A percentile compares a stretch with the other conserved stretches of the same genome.
Evolutionary conservation across 179 eudicot genomes (phyloP).

Genomic region (Silene noctiflora): DNA sequence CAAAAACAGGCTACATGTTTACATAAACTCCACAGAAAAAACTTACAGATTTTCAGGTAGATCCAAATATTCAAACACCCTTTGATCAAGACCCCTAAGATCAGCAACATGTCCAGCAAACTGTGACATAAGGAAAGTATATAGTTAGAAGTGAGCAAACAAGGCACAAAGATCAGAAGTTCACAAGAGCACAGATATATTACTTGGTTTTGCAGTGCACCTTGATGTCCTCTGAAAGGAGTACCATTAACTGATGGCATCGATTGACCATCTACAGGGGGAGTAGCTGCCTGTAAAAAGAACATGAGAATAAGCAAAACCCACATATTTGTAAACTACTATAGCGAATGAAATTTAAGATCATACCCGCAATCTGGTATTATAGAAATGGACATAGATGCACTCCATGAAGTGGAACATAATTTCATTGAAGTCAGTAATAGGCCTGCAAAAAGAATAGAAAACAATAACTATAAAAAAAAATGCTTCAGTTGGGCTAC

Average conservation of each 20-base stretch:
- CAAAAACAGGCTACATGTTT: neutral
- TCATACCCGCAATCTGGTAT: constrained; percentile 53
- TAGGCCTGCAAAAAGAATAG: constrained; percentile 52
- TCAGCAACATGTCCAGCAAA: constrained; percentile 41
- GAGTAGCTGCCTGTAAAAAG: constrained; percentile 33
- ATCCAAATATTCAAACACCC: constrained; percentile 54
- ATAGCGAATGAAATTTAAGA: neutral
- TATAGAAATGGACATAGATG: constrained; percentile 58
- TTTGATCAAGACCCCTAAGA: constrained; percentile 52
- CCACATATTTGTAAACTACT: neutral
- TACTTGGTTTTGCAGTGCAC: constrained; percentile 60
- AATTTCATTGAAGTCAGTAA: constrained; percentile 72
- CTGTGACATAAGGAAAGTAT: constrained; percentile 26
- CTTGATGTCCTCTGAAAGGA: constrained; percentile 52
- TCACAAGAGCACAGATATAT: constrained; percentile 12
- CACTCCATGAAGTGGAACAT: constrained; percentile 78
- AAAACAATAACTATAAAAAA: neutral
- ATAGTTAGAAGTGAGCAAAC: constrained; percentile 2
- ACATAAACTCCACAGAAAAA: neutral
- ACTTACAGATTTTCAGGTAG: constrained; percentile 67
- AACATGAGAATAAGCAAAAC: constrained; percentile 3
- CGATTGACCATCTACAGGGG: constrained; percentile 32
- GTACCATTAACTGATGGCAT: constrained; percentile 38
- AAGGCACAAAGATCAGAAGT: neutral
- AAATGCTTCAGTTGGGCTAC: constrained; percentile 1